Conservation (phyloP, 495 filamentous ascomycete species). For the Hyaloscypha hepaticicola region DNA sequence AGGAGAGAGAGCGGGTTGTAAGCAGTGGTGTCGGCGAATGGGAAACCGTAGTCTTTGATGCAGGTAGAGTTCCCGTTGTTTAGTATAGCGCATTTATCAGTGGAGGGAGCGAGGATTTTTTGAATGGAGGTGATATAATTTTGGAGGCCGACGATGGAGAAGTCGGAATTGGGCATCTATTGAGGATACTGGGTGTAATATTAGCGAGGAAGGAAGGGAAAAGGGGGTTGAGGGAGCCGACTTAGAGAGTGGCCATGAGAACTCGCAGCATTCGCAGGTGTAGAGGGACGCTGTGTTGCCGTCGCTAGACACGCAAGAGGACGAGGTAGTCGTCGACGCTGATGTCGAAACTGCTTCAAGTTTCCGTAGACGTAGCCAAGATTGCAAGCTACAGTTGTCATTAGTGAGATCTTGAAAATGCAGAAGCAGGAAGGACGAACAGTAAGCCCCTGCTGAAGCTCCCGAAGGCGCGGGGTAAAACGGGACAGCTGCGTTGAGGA, state of each 20-base stretch:
- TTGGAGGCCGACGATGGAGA: conserved; percentile 8
- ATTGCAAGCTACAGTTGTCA: conserved; percentile 13
- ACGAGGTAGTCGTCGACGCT: background rate
- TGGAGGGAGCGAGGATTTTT: background rate
- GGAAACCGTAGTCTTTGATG: conserved; percentile 10
- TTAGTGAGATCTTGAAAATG: background rate
- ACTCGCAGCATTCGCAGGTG: conserved; percentile 12
- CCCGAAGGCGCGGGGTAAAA: conserved; percentile 16
- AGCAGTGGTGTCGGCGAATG: conserved; percentile 5
- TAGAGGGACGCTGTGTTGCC: background rate
- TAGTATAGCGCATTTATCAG: conserved; percentile 17
- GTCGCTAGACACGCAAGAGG: background rate
- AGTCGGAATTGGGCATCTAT: conserved; percentile 14
- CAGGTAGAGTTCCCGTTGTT: conserved; percentile 8
- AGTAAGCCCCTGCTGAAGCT: conserved; percentile 12
- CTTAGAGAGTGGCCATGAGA: conserved; percentile 12
- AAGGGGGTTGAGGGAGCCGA: background rate
- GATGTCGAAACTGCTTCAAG: background rate
- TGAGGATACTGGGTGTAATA: conserved; percentile 7
- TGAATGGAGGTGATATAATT: background rate
- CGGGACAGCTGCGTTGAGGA: conserved; percentile 3
- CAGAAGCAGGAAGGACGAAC: background rate
- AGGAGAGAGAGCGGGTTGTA: conserved; percentile 21
- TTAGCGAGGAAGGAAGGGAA: background rate
- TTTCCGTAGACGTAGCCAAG: conserved; percentile 22